Percentiles rank a stretch among this genome's conserved stretches.
Conservation (phyloP, 2,329 filamentous ascomycete species). For the Cordyceps sp. region DNA sequence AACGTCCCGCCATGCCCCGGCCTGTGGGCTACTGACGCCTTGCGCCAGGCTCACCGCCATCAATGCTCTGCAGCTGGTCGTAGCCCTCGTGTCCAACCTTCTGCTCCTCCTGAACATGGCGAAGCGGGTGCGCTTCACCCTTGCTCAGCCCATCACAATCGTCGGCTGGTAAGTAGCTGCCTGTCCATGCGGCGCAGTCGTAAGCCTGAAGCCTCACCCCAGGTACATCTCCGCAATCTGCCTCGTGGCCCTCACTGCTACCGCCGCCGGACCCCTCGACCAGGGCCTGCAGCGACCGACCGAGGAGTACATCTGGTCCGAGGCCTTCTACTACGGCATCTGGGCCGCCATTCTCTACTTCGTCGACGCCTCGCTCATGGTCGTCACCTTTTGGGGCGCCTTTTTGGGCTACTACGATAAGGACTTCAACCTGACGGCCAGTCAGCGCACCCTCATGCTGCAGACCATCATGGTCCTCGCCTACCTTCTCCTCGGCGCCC, state of each 20-base stretch:
- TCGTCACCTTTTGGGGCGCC: slow-evolving; percentile 67
- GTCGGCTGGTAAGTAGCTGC: slow-evolving; percentile 46
- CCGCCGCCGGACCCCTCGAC: slow-evolving; percentile 42
- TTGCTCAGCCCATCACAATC: slow-evolving; percentile 74
- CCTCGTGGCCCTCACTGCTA: slow-evolving; percentile 48
- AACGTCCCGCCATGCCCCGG: background rate
- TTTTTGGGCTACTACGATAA: slow-evolving; percentile 52
- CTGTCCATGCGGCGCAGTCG: background rate
- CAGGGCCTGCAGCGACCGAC: slow-evolving; percentile 13
- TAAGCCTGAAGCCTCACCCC: no score
- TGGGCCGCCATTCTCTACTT: slow-evolving; percentile 70
- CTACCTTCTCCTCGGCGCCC: slow-evolving; percentile 64
- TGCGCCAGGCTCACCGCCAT: slow-evolving; percentile 46
- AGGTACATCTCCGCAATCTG: slow-evolving; percentile 45
- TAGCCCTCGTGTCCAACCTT: slow-evolving; percentile 64
- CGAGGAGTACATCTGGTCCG: slow-evolving; percentile 47
- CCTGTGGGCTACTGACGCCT: background rate
- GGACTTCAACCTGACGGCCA: slow-evolving; percentile 61
- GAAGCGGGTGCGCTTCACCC: slow-evolving; percentile 57
- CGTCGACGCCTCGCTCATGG: slow-evolving; percentile 57
- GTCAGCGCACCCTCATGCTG: slow-evolving; percentile 75
- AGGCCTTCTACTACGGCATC: slow-evolving; percentile 77
- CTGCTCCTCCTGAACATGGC: slow-evolving; percentile 83
- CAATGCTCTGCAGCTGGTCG: slow-evolving; percentile 61
- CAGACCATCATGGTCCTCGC: slow-evolving; percentile 77